Conservation (phyloP, 345 rosid genomes). For the Barbarea vulgaris region DNA sequence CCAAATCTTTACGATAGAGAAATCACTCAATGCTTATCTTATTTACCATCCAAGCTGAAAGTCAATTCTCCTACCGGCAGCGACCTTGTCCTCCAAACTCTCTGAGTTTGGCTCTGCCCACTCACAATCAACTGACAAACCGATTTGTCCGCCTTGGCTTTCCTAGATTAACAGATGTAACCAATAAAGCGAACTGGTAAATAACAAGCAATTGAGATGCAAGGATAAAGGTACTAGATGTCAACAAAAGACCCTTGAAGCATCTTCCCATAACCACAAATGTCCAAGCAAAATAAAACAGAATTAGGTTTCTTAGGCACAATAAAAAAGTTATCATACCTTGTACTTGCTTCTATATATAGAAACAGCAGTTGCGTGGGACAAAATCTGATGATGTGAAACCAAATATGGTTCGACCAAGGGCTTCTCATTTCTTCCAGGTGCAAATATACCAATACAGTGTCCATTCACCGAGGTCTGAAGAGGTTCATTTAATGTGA, state of each 20-base stretch:
- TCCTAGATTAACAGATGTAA: slow-evolving; percentile 46
- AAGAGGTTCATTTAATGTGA: slow-evolving; percentile 80
- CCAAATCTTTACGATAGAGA: neutral
- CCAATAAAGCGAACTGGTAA: neutral
- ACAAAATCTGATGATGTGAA: slow-evolving; percentile 75
- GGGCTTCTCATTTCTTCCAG: slow-evolving; percentile 68
- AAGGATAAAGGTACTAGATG: neutral
- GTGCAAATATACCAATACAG: slow-evolving; percentile 61
- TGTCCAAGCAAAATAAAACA: neutral
- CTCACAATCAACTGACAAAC: slow-evolving; percentile 64
- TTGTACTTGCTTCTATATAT: slow-evolving; percentile 65
- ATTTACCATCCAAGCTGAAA: slow-evolving; percentile 89
- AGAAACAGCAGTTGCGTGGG: slow-evolving; percentile 81
- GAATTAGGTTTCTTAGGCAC: neutral
- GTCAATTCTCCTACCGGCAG: slow-evolving; percentile 77
- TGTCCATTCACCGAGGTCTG: slow-evolving; percentile 64
- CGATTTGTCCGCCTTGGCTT: slow-evolving; percentile 80
- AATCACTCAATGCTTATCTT: neutral
- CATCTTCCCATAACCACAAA: neutral
- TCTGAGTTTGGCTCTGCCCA: slow-evolving; percentile 83
- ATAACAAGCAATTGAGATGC: neutral
- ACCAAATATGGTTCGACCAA: slow-evolving; percentile 75
- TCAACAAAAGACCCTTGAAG: neutral
- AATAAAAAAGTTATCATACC: slow-evolving; percentile 43
- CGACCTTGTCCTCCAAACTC: slow-evolving; percentile 55